Evolutionary conservation across 2,329 filamentous ascomycete genomes (phyloP).

Genomic region (Seiridium unicorne): DNA sequence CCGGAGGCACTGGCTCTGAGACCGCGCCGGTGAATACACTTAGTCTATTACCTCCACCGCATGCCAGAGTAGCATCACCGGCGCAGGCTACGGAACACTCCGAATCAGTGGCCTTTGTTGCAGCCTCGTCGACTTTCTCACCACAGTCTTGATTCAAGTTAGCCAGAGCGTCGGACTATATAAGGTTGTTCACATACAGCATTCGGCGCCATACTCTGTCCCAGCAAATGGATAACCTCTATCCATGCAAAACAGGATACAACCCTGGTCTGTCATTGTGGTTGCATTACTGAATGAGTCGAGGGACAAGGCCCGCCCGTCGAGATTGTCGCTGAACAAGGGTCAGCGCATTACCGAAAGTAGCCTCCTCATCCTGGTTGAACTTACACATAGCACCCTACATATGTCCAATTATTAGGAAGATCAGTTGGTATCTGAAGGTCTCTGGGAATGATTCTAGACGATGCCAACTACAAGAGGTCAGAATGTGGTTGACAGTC

Average conservation of each 20-base stretch:
- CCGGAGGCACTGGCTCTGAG: slow-evolving; percentile 5
- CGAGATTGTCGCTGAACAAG: slow-evolving; percentile 7
- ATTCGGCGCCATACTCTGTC: slow-evolving; percentile 56
- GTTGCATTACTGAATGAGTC: slow-evolving; percentile 10
- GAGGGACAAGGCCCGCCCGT: slow-evolving; percentile 2
- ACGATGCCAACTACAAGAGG: neutral
- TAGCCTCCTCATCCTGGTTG: no score
- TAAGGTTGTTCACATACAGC: slow-evolving; percentile 38
- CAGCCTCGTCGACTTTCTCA: slow-evolving; percentile 17
- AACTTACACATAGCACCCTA: slow-evolving; percentile 13
- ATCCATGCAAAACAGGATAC: slow-evolving; percentile 50
- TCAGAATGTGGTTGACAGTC: neutral
- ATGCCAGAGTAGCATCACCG: slow-evolving; percentile 38
- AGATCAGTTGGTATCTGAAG: slow-evolving; percentile 9
- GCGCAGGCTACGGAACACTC: slow-evolving; percentile 40
- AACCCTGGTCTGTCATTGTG: slow-evolving; percentile 54
- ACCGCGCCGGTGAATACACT: slow-evolving; percentile 15
- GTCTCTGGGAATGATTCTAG: slow-evolving; percentile 8
- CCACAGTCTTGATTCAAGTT: slow-evolving; percentile 1
- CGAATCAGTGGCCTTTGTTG: slow-evolving; percentile 28
- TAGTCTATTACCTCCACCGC: slow-evolving; percentile 39
- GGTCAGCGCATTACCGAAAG: neutral
- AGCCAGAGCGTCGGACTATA: neutral
- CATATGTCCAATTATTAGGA: slow-evolving; percentile 12
- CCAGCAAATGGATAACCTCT: slow-evolving; percentile 53